Conservation (phyloP, 768 basidiomycete genomes). For the Pisolithus orientalis region DNA sequence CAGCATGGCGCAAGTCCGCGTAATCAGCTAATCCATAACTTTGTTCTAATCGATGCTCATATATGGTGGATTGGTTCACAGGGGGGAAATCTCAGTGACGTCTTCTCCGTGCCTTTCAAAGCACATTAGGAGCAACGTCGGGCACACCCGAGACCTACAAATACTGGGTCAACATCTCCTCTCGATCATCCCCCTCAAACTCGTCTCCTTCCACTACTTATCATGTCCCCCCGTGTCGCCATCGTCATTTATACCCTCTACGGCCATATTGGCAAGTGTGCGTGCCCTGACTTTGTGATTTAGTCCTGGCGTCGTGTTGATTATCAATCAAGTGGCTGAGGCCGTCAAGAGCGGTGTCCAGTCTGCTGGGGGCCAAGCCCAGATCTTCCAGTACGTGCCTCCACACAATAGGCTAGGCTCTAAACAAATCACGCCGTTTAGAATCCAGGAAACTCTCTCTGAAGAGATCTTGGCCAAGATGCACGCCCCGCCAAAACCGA, state of each 20-base stretch:
- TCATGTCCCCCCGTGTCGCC: constrained; percentile 53
- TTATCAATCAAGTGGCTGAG: constrained; percentile 49
- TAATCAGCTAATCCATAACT: no score
- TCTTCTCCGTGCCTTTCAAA: background rate
- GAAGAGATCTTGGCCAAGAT: constrained; percentile 60
- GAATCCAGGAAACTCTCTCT: constrained; percentile 75
- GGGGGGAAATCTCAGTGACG: constrained; percentile 1
- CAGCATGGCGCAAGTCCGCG: no score
- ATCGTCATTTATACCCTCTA: constrained; percentile 72
- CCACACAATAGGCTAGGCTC: background rate
- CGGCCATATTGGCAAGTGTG: constrained; percentile 66
- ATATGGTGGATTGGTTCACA: background rate
- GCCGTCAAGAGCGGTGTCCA: constrained; percentile 40
- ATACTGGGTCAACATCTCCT: constrained; percentile 3
- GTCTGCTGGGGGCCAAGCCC: constrained; percentile 42
- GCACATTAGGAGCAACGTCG: background rate
- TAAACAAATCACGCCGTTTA: constrained; percentile 19
- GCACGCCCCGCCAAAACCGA: constrained; percentile 64
- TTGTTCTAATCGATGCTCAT: background rate
- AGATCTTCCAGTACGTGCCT: constrained; percentile 48
- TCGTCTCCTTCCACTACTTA: constrained; percentile 1
- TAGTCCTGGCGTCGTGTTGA: constrained; percentile 1
- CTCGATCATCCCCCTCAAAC: background rate
- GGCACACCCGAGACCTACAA: constrained; percentile 7
- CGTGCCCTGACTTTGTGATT: constrained; percentile 16